Evolutionary conservation across 2,329 filamentous ascomycete genomes (phyloP), one percentile per base, ranked within the genome.

Genomic region (Aplosporella prunicola): DNA sequence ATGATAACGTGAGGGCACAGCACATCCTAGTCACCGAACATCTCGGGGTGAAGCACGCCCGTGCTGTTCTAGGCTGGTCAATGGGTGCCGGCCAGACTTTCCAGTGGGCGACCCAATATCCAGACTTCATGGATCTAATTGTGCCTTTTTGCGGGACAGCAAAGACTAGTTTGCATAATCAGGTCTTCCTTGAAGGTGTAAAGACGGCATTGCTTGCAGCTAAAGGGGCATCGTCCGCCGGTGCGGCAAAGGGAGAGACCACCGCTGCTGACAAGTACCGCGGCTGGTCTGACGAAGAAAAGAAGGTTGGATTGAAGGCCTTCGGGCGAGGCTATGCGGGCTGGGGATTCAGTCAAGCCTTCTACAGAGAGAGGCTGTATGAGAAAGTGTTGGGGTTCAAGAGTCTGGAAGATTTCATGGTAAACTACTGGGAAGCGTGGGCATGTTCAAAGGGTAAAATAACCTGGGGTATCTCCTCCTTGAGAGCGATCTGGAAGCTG

Each of bases 311-410:
- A 0, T 52, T 89, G 26, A 86, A 80, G 50, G 82, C 83, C 0
- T 72, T 89, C 40, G 81, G 72, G 0, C 69, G 81, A 29, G 82
- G 78, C 0, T 91, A 91, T 57, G 82, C 83, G 1, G 83, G 82
- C 1, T 91, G 74, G 82, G 83, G 84, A 0, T 82, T 89, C 49
- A 82, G 76, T 35, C 82, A 88, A 50, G 71, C 80, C 0, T 89
- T 88, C 50, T 89, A 89, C 50, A 71, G 83, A 1, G 66, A 84
- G 46, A 78, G 70, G 52, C 42, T 84, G n/a, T 80, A 80, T 52
- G 73, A 82, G 53, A 76, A 57, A 1, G 63, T 53, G 1, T 67
- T 87, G 7, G 78, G 79, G 0, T 85, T 71, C 49, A 76, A 76
- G 45, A 66, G 74, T 38, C 64, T 88, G 2, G 81, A 87, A 43